Evolutionary conservation across 2,329 filamentous ascomycete genomes (phyloP), one percentile per base, ranked within the genome.

Genomic region (Sporothrix dimorphospora): DNA sequence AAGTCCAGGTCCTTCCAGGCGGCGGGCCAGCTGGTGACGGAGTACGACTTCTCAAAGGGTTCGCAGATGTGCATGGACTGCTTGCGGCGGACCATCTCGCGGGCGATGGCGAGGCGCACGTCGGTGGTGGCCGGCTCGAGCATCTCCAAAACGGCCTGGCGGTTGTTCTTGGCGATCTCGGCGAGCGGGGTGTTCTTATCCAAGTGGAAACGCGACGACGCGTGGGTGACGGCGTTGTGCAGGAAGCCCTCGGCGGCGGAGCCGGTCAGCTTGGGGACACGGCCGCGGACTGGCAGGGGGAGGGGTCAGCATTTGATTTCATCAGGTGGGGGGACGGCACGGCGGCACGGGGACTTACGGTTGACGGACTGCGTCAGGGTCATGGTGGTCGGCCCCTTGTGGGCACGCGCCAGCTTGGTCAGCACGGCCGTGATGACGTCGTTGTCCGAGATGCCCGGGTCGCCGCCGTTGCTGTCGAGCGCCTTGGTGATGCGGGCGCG

Each of bases 151-250:
- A 73, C 27, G 19, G 27, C 53, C 14, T 40, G 9, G 16, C 69
- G 72, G 53, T 71, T 71, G 21, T 63, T 34, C 38, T 57, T 55
- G 42, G 72, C 72, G 27, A 73, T 69, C 45, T 73, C 63, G 69
- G 53, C 45, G 3, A 73, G 16, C 9, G 63, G 51, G 16, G 53
- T 71, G 16, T 57, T 57, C 4, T 57, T 24, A 3, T 42, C 40
- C 14, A 71, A 19, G 14, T 14, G 53, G n/a, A 71, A 71, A 34
- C 69, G 72, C 1, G 45, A 38, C 34, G 69, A 27, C 1, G 69
- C 30, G 21, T 34, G 21, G 12, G 49, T 1, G 0, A 73, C 1
- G 6, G 16, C 69, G 45, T 73, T 73, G 72, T 71, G 72, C 16
- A 73, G 7, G 47, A 57, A 73, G 8, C 61, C 63, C 19, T 55